Evolutionary conservation across 1,139 yeast genomes (phyloP).

Genomic region (Nakaseomyces uthaithaninus): DNA sequence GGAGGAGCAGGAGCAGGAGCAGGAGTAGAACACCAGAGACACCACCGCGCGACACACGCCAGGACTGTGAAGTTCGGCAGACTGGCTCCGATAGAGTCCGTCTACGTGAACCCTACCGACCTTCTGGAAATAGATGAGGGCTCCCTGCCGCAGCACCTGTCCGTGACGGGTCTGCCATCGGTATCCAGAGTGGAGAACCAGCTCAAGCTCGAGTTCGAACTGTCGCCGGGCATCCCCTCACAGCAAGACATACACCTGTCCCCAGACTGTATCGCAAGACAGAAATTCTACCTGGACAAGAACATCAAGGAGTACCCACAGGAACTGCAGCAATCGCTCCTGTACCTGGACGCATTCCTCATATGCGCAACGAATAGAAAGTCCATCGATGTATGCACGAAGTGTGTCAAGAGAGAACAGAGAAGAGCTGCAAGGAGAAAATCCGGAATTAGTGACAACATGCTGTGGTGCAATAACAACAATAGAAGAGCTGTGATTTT

Average conservation of each 20-base stretch:
- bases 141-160: constrained; percentile 50
- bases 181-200: constrained; percentile 93
- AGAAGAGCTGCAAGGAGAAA: constrained; percentile 87
- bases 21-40: too few relatives aligned
- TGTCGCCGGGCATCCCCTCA: constrained; percentile 46
- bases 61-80: constrained; percentile 20
- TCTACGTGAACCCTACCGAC: constrained; percentile 17
- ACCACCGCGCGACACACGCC: background rate
- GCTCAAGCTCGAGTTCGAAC: constrained; percentile 60
- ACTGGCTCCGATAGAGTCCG: constrained; percentile 19
- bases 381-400: constrained; percentile 70
- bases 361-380: constrained; percentile 39
- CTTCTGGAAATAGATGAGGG: constrained; percentile 28
- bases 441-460: constrained; percentile 57
- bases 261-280: constrained; percentile 77
- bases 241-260: constrained; percentile 59
- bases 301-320: constrained; percentile 37
- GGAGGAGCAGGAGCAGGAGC: background rate
- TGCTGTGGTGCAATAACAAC: constrained; percentile 69
- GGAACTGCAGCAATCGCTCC: constrained; percentile 44
- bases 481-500: constrained; percentile 78
- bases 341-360: constrained; percentile 61
- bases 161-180: constrained; percentile 57
- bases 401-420: constrained; percentile 86
- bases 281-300: constrained; percentile 60